Evolutionary conservation across 2,329 filamentous ascomycete genomes (phyloP), one percentile per base, ranked within the genome.

Genomic region (Aaosphaeria pasadenensis): DNA sequence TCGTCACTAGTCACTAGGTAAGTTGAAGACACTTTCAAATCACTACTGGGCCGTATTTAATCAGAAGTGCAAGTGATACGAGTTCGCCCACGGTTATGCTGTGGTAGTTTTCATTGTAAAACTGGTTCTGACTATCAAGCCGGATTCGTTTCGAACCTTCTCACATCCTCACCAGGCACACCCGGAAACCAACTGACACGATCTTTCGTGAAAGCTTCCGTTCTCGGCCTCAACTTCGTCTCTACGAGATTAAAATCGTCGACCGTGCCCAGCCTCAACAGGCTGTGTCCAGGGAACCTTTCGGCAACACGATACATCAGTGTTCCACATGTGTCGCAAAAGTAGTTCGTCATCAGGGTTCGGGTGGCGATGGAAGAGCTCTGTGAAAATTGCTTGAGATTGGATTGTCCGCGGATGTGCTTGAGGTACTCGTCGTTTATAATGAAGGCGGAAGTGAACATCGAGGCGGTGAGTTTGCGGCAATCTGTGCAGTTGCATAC

Each of bases 401-500:
- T 75, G 0, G 78, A 74, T 1, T 63, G 65, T 3, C 80, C 80
- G 5, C 79, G 77, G 0, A 79, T 7, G 52, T 80, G 75, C 43
- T 58, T 71, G 0, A 83, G 57, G 50, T 76, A 49, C 1, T 60
- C 56, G 58, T 81, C 70, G 7, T 53, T 48, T 13, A 82, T 57
- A 41, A 67, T 70, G 53, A 84, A 81, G 62, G 79, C 81, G 39
- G 77, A 75, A 1, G 78, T 74, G 62, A 81, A 82, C 77, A 82
- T 81, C 0, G 80, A 82, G 0, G 79, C 78, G 0, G 78, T 83
- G 48, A 84, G 69, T 57, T 84, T 84, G 59, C 71, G 79, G 63
- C 79, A 83, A 64, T 84, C 80, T 28, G 65, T 59, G 59, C 81
- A 84, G 67, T 84, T 73, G 63, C 80, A 84, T 51, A 83, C 52